Conservation (phyloP, 495 filamentous ascomycete genomes). For the Viridothelium virens region DNA sequence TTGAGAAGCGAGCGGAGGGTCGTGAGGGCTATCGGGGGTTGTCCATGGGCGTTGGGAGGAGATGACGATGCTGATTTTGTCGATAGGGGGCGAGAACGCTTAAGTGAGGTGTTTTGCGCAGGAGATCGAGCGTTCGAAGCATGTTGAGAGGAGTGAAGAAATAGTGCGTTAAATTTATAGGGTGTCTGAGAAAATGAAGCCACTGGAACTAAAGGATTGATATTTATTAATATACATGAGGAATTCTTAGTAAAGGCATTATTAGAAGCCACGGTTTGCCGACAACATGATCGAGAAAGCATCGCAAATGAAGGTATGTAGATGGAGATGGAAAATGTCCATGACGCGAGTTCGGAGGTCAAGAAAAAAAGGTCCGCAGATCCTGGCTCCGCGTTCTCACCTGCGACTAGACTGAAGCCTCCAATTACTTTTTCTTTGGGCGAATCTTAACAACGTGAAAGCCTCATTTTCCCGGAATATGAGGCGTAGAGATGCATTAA, state of each 20-base stretch:
- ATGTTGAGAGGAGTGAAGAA: neutral
- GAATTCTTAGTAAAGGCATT: neutral
- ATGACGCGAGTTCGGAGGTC: neutral
- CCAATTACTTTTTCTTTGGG: too few relatives aligned
- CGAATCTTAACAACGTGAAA: neutral
- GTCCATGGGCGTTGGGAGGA: neutral
- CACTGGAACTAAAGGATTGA: neutral
- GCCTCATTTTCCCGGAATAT: neutral
- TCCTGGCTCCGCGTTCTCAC: constrained; percentile 5
- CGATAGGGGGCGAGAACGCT: constrained; percentile 1
- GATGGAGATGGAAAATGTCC: neutral
- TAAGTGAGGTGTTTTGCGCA: neutral
- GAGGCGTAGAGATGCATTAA: neutral
- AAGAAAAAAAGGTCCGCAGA: constrained; percentile 5
- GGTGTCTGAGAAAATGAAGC: neutral
- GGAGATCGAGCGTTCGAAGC: neutral
- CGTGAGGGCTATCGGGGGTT: neutral
- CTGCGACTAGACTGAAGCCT: neutral
- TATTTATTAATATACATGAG: neutral
- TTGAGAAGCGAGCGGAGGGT: constrained; percentile 39
- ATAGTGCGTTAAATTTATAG: neutral
- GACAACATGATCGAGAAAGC: neutral
- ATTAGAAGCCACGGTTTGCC: neutral
- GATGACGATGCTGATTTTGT: neutral
- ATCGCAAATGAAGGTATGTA: neutral